Evolutionary conservation across 768 basidiomycete genomes (phyloP).

Genomic region (Serendipita sp.): DNA sequence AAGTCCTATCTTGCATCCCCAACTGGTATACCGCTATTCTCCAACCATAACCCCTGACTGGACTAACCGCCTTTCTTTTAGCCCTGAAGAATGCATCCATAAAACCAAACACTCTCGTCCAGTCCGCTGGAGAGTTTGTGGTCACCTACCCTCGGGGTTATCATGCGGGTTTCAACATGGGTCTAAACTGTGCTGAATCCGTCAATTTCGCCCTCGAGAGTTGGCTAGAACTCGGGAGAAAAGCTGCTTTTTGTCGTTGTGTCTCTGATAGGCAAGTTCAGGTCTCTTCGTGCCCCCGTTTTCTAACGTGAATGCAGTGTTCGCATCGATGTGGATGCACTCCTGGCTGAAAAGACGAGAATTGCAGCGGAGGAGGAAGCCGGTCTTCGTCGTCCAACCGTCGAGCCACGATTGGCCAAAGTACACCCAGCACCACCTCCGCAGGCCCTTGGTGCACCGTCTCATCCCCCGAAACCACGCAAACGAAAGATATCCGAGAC

Average conservation of each 20-base stretch:
- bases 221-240: slow-evolving; percentile 79
- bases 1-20: slow-evolving; percentile 93
- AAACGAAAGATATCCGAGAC: slow-evolving; percentile 10
- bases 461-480: background rate
- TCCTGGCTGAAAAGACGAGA: slow-evolving; percentile 40
- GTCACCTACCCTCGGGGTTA: slow-evolving; percentile 91
- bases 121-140: slow-evolving; percentile 89
- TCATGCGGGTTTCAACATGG: slow-evolving; percentile 93
- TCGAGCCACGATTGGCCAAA: background rate
- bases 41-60: background rate
- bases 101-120: slow-evolving; percentile 71
- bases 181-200: slow-evolving; percentile 91
- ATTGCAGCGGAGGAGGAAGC: slow-evolving; percentile 21
- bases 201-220: slow-evolving; percentile 93
- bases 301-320: slow-evolving; percentile 41
- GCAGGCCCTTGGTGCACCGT: background rate
- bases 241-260: slow-evolving; percentile 61
- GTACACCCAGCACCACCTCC: background rate
- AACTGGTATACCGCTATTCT: slow-evolving; percentile 16
- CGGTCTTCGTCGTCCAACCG: slow-evolving; percentile 6
- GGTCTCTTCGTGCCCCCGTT: background rate
- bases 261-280: slow-evolving; percentile 47
- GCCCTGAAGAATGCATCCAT: slow-evolving; percentile 45
- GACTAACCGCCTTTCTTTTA: background rate
- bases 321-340: slow-evolving; percentile 80